These are phyloP conservation scores for Pyrenochaeta sp. DNA, from an alignment of 2,329 filamentous ascomycete genomes.

Conservation along the genomic window DNA sequence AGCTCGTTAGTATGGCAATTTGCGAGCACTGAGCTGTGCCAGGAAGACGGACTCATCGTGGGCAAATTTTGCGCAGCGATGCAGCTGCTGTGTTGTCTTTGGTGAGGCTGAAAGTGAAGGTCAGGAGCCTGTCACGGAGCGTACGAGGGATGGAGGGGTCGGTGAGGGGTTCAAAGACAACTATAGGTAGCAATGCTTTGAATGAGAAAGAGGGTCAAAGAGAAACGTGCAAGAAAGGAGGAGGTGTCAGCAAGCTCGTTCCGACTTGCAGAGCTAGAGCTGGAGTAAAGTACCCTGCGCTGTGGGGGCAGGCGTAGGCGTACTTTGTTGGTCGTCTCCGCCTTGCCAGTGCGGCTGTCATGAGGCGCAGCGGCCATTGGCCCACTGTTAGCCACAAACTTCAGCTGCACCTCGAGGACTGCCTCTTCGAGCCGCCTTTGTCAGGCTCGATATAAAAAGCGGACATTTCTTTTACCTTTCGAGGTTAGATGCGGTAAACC, in stretches of 20 bases:
- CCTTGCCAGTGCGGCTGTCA: slow-evolving; percentile 30
- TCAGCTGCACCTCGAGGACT: slow-evolving; percentile 6
- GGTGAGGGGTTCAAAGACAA: slow-evolving; percentile 39
- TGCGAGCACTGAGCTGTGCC: slow-evolving; percentile 5
- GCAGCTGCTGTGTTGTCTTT: slow-evolving; percentile 35
- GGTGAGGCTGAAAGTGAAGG: slow-evolving; percentile 38
- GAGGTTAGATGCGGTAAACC: slow-evolving; percentile 4
- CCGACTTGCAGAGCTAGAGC: too few relatives aligned
- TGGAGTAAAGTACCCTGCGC: slow-evolving; percentile 28
- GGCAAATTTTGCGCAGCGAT: slow-evolving; percentile 32
- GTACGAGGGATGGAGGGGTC: slow-evolving; percentile 36
- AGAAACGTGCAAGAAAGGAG: slow-evolving; percentile 21
- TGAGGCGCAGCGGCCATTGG: slow-evolving; percentile 30
- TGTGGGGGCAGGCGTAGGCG: slow-evolving; percentile 37
- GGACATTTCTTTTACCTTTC: slow-evolving; percentile 2
- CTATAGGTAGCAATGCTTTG: slow-evolving; percentile 27
- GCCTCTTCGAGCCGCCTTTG: slow-evolving; percentile 9
- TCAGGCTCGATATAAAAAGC: slow-evolving; percentile 15
- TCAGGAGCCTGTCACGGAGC: slow-evolving; percentile 38
- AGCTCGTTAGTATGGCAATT: slow-evolving; percentile 19
- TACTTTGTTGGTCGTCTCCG: slow-evolving; percentile 32
- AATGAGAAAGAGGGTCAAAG: slow-evolving; percentile 18
- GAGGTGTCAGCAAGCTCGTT: slow-evolving; percentile 21
- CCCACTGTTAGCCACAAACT: too few relatives aligned
- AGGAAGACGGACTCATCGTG: slow-evolving; percentile 46